These are phyloP conservation scores for Discostella stelligeroides DNA, from an alignment of 108 stramenopile species.

Conservation along the genomic window DNA sequence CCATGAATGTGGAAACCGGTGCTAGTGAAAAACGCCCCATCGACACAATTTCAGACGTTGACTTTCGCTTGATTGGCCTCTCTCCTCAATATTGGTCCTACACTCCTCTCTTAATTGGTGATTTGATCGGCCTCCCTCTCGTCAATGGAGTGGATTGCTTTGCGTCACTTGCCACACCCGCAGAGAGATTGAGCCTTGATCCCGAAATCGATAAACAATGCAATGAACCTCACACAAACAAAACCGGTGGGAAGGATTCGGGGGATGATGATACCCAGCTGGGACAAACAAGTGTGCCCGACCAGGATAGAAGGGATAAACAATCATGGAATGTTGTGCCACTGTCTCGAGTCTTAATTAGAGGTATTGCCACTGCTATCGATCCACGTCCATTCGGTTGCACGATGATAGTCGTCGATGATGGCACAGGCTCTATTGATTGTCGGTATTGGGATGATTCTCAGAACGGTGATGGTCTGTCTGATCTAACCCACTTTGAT, in stretches of 20 bases:
- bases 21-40: not conserved
- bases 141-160: slow-evolving; percentile 73
- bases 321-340: slow-evolving; percentile 51
- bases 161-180: slow-evolving; percentile 7
- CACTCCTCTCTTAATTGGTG: slow-evolving; percentile 67
- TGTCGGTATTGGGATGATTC: slow-evolving; percentile 59
- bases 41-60: slow-evolving; percentile 30
- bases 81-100: slow-evolving; percentile 84
- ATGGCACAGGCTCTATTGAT: slow-evolving; percentile 87
- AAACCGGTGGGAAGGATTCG: too few relatives aligned
- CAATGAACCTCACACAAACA: too few relatives aligned
- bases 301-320: not conserved
- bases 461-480: slow-evolving; percentile 11
- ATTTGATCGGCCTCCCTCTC: slow-evolving; percentile 56
- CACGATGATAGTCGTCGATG: slow-evolving; percentile 71
- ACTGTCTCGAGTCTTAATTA: slow-evolving; percentile 65
- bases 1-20: too few relatives aligned
- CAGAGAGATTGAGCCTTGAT: not conserved
- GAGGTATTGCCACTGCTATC: slow-evolving; percentile 63
- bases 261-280: too few relatives aligned
- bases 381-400: slow-evolving; percentile 56
- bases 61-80: slow-evolving; percentile 61
- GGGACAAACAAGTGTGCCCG: too few relatives aligned
- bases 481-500: slow-evolving; percentile 21
- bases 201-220: not conserved